Conservation (phyloP, 306 rosid genomes). For the Lotus japonicus region DNA sequence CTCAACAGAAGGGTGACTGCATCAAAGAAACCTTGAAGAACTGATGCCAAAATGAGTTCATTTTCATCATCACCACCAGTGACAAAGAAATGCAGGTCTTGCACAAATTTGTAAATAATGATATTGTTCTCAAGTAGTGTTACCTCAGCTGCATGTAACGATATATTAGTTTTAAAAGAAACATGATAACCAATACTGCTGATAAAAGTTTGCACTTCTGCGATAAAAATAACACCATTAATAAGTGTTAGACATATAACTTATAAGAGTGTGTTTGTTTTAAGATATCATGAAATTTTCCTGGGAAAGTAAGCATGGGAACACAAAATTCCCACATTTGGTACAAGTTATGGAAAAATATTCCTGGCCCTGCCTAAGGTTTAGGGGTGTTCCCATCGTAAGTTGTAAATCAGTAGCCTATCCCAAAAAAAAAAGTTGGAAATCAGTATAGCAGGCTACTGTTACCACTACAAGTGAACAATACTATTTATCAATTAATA, state of each 20-base stretch:
- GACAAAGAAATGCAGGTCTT: slow-evolving; percentile 95
- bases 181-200: background rate
- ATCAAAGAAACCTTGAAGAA: slow-evolving; percentile 89
- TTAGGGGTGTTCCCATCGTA: background rate
- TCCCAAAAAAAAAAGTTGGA: too few relatives aligned
- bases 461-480: background rate
- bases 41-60: slow-evolving; percentile 79
- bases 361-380: background rate
- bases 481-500: background rate
- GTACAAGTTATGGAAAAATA: too few relatives aligned
- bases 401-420: background rate
- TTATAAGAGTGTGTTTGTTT: too few relatives aligned
- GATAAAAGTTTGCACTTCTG: background rate
- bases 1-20: slow-evolving; percentile 83
- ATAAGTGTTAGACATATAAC: too few relatives aligned
- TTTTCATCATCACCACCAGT: slow-evolving; percentile 93
- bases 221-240: background rate
- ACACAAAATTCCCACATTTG: too few relatives aligned
- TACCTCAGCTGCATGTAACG: slow-evolving; percentile 68
- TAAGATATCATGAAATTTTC: too few relatives aligned
- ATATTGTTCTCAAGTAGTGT: slow-evolving; percentile 76
- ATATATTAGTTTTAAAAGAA: slow-evolving; percentile 12
- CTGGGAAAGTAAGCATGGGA: too few relatives aligned
- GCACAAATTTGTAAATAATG: slow-evolving; percentile 73
- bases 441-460: background rate